Conservation (phyloP, 2,329 filamentous ascomycete genomes). For the Hortaea sp. region DNA sequence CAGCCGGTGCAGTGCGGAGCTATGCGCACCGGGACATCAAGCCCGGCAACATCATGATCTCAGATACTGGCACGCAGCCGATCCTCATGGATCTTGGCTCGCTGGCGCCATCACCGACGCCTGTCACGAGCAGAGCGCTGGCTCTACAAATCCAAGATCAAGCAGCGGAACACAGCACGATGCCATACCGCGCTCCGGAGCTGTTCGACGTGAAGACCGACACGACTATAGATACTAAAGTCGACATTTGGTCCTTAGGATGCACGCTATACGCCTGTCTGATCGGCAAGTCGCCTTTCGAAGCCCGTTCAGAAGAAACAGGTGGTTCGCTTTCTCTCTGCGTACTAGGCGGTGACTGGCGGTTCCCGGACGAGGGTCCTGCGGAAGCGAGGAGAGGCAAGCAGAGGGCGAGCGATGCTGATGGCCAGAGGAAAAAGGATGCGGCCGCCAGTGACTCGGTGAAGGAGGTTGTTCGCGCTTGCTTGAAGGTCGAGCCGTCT, state of each 20-base stretch:
- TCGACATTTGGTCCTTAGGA: conserved; percentile 94
- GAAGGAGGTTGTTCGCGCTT: conserved; percentile 77
- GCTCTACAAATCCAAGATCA: conserved; percentile 89
- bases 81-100: conserved; percentile 98
- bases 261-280: conserved; percentile 97
- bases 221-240: conserved; percentile 83
- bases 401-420: conserved; percentile 33
- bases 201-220: conserved; percentile 97
- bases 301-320: conserved; percentile 90
- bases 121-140: conserved; percentile 80
- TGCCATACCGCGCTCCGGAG: conserved; percentile 96
- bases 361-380: conserved; percentile 80
- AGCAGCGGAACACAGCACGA: conserved; percentile 92
- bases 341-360: conserved; percentile 87
- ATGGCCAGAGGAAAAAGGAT: conserved; percentile 28
- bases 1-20: conserved; percentile 59
- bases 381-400: conserved; percentile 47
- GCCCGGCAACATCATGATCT: conserved; percentile 98
- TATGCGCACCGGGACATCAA: conserved; percentile 97
- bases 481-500: conserved; percentile 73
- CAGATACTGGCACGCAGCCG: conserved; percentile 74
- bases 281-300: conserved; percentile 93
- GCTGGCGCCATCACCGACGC: conserved; percentile 73
- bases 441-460: conserved; percentile 66
- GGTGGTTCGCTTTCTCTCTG: conserved; percentile 88